These are phyloP conservation scores for Cytospora chrysosperma DNA, from an alignment of 2,329 filamentous ascomycete genomes.

Conservation along the genomic window DNA sequence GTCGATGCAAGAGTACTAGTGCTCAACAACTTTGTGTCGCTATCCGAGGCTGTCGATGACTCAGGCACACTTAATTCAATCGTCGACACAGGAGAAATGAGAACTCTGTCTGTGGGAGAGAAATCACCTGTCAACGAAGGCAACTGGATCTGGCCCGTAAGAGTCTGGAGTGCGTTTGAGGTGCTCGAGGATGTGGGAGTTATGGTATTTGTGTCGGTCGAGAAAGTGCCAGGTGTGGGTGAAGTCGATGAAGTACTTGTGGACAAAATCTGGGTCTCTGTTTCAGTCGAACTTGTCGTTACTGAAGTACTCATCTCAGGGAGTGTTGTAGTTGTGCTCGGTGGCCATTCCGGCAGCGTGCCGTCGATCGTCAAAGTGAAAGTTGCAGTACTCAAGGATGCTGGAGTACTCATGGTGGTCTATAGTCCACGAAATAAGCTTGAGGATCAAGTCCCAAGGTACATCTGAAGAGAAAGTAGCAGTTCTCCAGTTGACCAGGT, in stretches of 20 bases:
- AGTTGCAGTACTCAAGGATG: too few relatives aligned
- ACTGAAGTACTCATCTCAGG: too few relatives aligned
- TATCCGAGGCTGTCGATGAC: not conserved
- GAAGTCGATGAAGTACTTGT: not conserved
- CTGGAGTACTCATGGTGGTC: not conserved
- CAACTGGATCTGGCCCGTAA: not conserved
- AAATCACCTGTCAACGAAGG: not conserved
- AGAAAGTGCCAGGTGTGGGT: not conserved
- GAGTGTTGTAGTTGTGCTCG: too few relatives aligned
- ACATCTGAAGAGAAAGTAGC: not conserved
- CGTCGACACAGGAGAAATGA: not conserved
- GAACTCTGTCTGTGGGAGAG: not conserved
- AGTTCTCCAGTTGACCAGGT: not conserved
- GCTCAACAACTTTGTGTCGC: not conserved
- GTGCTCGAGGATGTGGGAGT: not conserved
- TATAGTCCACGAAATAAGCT: not conserved
- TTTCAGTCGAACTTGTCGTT: not conserved
- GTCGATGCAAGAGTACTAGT: not conserved
- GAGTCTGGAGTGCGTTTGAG: not conserved
- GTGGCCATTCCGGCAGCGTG: too few relatives aligned
- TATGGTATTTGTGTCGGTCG: not conserved
- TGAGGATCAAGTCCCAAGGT: not conserved
- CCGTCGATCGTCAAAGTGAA: not conserved
- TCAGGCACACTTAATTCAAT: not conserved
- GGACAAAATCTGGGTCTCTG: not conserved